Base-by-base conservation (phyloP, 2,329 filamentous ascomycete genomes). In the Scleromitrula shiraiana region DNA sequence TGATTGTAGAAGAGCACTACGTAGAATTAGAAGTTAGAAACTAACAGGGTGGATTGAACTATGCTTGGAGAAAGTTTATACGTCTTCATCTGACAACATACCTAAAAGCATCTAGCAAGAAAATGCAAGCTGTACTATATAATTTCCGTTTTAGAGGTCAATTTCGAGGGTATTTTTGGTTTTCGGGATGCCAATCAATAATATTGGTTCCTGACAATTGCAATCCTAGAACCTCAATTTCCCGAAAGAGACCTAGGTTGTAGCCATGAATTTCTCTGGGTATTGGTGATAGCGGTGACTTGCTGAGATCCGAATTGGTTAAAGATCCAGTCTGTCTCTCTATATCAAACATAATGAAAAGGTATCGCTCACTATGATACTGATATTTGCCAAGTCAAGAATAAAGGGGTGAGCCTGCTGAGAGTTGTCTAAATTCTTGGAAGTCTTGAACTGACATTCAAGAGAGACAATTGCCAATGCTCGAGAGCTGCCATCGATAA, bases 81-180 rank as follows among this genome's bases (percentile, higher is more conserved):
- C 17, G 22, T 12, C 2, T 7, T 32, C 12, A 6, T 22, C 12
- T 14, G 26, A 24, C 15, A 7, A 46, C 17, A 39, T 7, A 46
- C 24, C 35, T 30, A 14, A 46, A 39, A 39, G 43, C 29, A 46
- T 46, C 35, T 12, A 46, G 19, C 33, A 46, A 23, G 24, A 46
- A 39, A 14, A 46, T 23, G 2, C 33, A 46, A 46, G 43, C 43
- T 4, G 33, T 32, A 10, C 29, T 46, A n/a, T 2, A 24, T 15
- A 39, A 8, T 23, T 46, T 32, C 12, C 26, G 32, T 38, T 29
- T 39, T 14, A 46, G 22, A 7, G 43, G 17, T 33, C 33, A 46
- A 39, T 46, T 46, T 23, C 43, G 32, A 15, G 43, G 43, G 10
- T 46, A 17, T 6, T 17, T 29, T 38, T 19, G 23, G 39, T 38